Evolutionary conservation across 768 basidiomycete species (phyloP).

Genomic region (Hypsizygus marmoreus): DNA sequence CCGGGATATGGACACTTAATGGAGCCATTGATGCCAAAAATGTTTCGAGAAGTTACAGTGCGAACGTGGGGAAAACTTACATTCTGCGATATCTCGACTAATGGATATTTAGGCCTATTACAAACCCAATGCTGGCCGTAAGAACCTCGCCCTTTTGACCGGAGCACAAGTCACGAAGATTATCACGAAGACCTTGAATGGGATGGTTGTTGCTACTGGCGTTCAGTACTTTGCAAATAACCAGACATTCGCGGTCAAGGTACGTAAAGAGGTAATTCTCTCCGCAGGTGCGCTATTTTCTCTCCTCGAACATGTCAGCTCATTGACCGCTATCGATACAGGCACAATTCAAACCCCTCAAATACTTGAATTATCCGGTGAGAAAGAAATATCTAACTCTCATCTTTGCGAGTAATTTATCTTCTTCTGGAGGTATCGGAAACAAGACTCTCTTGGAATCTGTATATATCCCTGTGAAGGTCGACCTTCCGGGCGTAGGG

Average conservation of each 20-base stretch:
- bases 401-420: constrained; percentile 11
- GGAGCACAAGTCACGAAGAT: constrained; percentile 9
- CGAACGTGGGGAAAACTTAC: neutral
- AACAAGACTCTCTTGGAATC: constrained; percentile 28
- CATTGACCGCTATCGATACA: neutral
- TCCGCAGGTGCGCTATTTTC: constrained; percentile 8
- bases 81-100: neutral
- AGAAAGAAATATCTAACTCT: neutral
- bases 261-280: constrained; percentile 23
- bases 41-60: constrained; percentile 6
- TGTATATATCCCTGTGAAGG: constrained; percentile 27
- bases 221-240: constrained; percentile 14
- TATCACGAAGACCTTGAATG: neutral
- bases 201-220: constrained; percentile 6
- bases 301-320: neutral
- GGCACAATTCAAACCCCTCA: constrained; percentile 27
- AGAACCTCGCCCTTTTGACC: constrained; percentile 2
- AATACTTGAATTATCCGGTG: constrained; percentile 25
- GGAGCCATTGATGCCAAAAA: constrained; percentile 4
- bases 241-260: constrained; percentile 9
- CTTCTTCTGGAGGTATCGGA: constrained; percentile 39
- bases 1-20: constrained; percentile 7
- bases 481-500: constrained; percentile 45
- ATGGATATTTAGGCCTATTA: constrained; percentile 7
- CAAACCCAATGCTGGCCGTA: constrained; percentile 5